Percentiles rank a stretch among this genome's conserved stretches.
Conservation (phyloP, 2,329 filamentous ascomycete species). For the Lasiodiplodia hormozganensis region DNA sequence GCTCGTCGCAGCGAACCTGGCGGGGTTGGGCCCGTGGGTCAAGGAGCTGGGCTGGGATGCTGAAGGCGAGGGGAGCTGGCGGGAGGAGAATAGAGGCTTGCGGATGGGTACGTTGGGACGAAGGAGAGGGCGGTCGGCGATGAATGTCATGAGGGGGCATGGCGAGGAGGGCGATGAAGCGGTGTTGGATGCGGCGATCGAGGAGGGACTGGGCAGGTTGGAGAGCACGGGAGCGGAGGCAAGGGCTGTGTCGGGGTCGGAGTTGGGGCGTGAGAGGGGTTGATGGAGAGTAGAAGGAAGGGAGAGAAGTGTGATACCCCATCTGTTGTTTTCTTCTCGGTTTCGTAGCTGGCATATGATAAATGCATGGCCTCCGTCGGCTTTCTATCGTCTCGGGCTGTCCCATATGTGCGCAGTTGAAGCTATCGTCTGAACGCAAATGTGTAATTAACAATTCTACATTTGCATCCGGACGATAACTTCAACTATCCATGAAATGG, state of each 20-base stretch:
- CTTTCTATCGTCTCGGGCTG: too few relatives aligned
- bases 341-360: too few relatives aligned
- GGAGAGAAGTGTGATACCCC: background rate
- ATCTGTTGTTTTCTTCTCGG: too few relatives aligned
- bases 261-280: background rate
- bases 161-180: background rate
- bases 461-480: too few relatives aligned
- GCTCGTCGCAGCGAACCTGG: constrained; percentile 14
- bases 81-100: background rate
- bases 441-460: too few relatives aligned
- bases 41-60: constrained; percentile 9
- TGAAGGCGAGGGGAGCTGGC: background rate
- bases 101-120: background rate
- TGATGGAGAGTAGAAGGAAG: background rate
- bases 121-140: background rate
- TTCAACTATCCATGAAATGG: too few relatives aligned
- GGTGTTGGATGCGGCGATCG: background rate
- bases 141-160: constrained; percentile 1
- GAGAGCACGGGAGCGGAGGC: background rate
- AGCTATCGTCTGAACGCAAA: too few relatives aligned
- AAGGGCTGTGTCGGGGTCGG: background rate
- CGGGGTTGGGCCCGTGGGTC: constrained; percentile 11
- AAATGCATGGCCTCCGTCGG: too few relatives aligned
- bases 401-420: too few relatives aligned
- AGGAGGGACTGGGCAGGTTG: background rate